phyloP scores from a whole-genome alignment of 2,329 filamentous ascomycete species.

The Sclerotinia glacialis region DNA sequence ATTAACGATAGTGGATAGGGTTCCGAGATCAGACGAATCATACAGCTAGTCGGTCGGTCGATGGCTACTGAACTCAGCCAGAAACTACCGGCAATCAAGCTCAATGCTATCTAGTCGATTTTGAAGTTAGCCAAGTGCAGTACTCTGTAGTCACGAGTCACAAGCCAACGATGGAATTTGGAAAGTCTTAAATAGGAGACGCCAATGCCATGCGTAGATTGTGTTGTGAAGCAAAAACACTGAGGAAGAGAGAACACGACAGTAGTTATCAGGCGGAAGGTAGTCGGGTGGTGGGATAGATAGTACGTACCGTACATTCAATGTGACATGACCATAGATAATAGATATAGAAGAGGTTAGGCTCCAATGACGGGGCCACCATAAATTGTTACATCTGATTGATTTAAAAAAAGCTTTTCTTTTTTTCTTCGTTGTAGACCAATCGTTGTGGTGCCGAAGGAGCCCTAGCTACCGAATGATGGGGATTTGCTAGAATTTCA shows the following conservation, averaged over 20 bases:
- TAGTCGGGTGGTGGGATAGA: background rate
- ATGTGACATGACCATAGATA: conserved; percentile 4
- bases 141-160: background rate
- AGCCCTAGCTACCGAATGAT: conserved; percentile 19
- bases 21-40: conserved; percentile 14
- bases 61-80: background rate
- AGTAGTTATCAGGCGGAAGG: conserved; percentile 4
- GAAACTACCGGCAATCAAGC: conserved; percentile 11
- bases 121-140: background rate
- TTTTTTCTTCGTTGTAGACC: background rate
- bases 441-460: conserved; percentile 15
- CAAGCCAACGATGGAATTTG: background rate
- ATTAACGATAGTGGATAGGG: background rate
- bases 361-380: background rate
- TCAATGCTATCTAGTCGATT: background rate
- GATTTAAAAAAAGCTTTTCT: conserved; percentile 4
- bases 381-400: too few species aligned
- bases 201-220: conserved; percentile 6
- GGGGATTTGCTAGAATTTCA: conserved; percentile 18
- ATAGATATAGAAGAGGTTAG: background rate
- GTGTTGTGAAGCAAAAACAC: background rate
- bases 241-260: background rate
- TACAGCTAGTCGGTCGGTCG: background rate
- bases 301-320: background rate
- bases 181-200: conserved; percentile 4